phyloP scores from a whole-genome alignment of 2,329 filamentous ascomycete species.

The Neofusicoccum sp. region DNA sequence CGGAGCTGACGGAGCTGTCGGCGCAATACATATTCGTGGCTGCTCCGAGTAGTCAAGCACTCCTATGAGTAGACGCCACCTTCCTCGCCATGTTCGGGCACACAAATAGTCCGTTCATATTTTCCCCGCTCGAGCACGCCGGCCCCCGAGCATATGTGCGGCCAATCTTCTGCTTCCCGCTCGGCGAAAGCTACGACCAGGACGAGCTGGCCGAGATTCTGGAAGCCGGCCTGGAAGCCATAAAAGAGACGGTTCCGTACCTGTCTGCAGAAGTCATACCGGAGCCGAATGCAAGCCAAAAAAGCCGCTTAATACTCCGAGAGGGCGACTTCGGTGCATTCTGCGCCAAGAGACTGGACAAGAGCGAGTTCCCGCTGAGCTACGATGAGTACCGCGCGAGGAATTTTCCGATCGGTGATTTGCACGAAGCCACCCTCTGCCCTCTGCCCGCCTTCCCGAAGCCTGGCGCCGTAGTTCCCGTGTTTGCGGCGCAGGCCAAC shows the following conservation, averaged over 20 bases:
- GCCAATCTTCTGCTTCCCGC: conserved; percentile 4
- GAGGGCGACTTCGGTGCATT: neutral
- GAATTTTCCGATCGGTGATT: neutral
- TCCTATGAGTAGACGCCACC: neutral
- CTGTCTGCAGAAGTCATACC: neutral
- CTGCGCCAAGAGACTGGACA: neutral
- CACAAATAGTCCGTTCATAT: neutral
- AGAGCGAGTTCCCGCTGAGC: neutral
- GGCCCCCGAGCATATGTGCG: conserved; percentile 1
- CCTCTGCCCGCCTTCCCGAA: neutral
- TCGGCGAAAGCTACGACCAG: neutral
- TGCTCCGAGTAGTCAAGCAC: neutral
- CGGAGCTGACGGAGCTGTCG: neutral
- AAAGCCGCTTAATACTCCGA: neutral
- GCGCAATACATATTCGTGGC: neutral
- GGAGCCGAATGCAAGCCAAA: neutral
- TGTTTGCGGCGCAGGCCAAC: conserved; percentile 32
- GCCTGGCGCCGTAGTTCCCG: conserved; percentile 22
- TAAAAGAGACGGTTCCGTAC: conserved; percentile 1
- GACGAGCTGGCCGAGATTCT: neutral
- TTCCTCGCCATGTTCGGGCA: conserved; percentile 1
- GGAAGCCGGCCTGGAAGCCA: neutral
- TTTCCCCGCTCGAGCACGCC: neutral
- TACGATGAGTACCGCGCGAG: conserved; percentile 3
- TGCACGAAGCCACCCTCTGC: neutral